Evolutionary conservation across 2,329 filamentous ascomycete species (phyloP), one percentile per base, ranked within the genome.

Genomic region (Neopestalotiopsis sp.): DNA sequence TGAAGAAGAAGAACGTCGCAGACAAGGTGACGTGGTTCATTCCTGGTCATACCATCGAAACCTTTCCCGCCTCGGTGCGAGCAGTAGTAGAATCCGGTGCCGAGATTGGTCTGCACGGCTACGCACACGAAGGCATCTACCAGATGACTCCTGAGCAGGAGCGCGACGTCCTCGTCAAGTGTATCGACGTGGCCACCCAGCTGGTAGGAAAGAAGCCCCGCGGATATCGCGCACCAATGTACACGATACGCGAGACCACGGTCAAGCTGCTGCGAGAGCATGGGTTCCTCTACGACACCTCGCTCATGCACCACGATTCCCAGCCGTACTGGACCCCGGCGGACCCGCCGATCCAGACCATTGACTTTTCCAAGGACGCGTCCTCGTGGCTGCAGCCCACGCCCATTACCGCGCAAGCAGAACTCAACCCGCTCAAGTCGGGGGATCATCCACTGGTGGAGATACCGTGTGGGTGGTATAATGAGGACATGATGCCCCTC

Each of bases 1-100:
- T 63, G 7, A 42, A 38, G 17, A 63, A 63, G 34, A 20, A 42
- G 7, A 28, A 42, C 20, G 20, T 63, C n/a, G n/a, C 30, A n/a
- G 61, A 63, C 34, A 63, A 63, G 61, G 61, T 63, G 30, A 42
- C 61, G 14, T 63, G 61, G 61, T 63, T 63, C 61, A 63, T 63
- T 34, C 61, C 61, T 10, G 61, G 61, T 20, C 61, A 63, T 5
- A 63, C 30, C 13, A 20, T 63, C 24, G 61, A 63, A 42, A 63
- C 61, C 14, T 63, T 63, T 30, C 61, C 61, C 10, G 5, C 13
- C 1, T 20, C 28, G 9, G 34, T 34, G 28, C 17, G 13, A 20
- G 10, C 28, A 10, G 34, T 63, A 17, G 30, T 40, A 7, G 61
- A 13, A n/a, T 38, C 30, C 12, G 61, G 61, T 40, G 61, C 61